phyloP scores from a whole-genome alignment of 73 alveolate genomes.

The Paramecium caudatum region DNA sequence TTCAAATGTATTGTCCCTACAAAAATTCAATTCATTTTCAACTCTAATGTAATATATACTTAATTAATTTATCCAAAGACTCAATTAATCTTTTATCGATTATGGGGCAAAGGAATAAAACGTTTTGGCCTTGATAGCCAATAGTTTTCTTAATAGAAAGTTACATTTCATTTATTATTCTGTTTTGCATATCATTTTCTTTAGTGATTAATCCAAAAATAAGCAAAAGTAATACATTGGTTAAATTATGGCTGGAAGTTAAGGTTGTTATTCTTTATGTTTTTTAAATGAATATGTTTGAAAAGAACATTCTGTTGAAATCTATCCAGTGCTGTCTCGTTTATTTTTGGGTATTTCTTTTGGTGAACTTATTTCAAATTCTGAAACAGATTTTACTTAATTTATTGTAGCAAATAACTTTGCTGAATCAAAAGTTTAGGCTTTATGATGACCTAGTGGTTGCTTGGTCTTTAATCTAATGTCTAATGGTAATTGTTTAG shows the following conservation, averaged over 20 bases:
- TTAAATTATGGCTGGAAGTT: slow-evolving; percentile 36
- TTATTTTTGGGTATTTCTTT: neutral
- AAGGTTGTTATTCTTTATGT: neutral
- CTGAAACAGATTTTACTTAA: neutral
- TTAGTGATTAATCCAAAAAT: neutral
- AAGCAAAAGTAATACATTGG: slow-evolving; percentile 21
- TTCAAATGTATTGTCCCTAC: neutral
- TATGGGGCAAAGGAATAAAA: slow-evolving; percentile 13
- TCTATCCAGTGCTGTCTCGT: neutral
- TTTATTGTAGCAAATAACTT: neutral
- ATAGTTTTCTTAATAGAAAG: slow-evolving; percentile 28
- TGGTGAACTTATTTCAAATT: neutral
- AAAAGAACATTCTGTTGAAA: slow-evolving; percentile 1
- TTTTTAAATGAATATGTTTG: neutral
- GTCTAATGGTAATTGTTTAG: neutral
- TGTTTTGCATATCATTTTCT: neutral
- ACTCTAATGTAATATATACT: neutral
- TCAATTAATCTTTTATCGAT: neutral
- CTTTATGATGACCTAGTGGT: neutral
- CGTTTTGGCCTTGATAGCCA: slow-evolving; percentile 15
- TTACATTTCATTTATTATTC: slow-evolving; percentile 1
- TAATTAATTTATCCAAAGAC: neutral
- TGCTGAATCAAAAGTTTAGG: neutral
- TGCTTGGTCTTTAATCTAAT: neutral
- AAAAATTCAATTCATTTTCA: neutral